These are phyloP conservation scores for Proliferodiscus dingleyae DNA, from an alignment of 2,329 filamentous ascomycete genomes.

Conservation along the genomic window DNA sequence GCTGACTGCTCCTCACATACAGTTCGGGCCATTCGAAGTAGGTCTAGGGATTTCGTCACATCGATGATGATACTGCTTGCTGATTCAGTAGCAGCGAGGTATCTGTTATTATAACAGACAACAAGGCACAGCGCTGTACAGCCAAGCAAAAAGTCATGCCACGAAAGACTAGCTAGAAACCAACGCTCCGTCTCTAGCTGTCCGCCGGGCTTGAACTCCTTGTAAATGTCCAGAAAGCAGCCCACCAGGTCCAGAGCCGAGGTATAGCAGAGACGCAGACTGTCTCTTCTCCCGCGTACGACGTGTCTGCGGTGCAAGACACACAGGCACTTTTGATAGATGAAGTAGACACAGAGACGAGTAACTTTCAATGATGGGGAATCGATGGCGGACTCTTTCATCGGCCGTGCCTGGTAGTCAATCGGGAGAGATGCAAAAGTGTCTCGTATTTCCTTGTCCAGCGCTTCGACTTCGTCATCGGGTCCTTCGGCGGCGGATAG, in stretches of 20 bases:
- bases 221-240: slow-evolving; percentile 24
- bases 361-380: slow-evolving; percentile 24
- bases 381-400: slow-evolving; percentile 22
- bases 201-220: slow-evolving; percentile 25
- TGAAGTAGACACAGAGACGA: slow-evolving; percentile 22
- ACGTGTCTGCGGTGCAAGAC: slow-evolving; percentile 30
- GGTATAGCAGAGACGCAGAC: slow-evolving; percentile 18
- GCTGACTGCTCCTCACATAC: too few species aligned
- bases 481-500: slow-evolving; percentile 26
- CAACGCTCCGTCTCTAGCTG: slow-evolving; percentile 23
- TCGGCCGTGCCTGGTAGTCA: slow-evolving; percentile 15
- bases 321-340: slow-evolving; percentile 27
- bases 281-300: slow-evolving; percentile 15
- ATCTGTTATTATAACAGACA: slow-evolving; percentile 3
- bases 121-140: slow-evolving; percentile 25
- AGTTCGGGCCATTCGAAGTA: too few species aligned
- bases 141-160: slow-evolving; percentile 28
- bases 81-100: too few species aligned
- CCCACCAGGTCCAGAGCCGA: slow-evolving; percentile 20
- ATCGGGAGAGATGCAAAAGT: slow-evolving; percentile 19
- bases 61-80: too few species aligned
- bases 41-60: too few species aligned
- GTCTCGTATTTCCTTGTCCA: slow-evolving; percentile 22
- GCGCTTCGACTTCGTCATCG: slow-evolving; percentile 15
- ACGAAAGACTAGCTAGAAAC: slow-evolving; percentile 26